A percentile compares a stretch with the other conserved stretches of the same genome.
These are phyloP conservation scores for Gorgonomyces haynaldii DNA, from an alignment of 192 early-diverging fungal species.

Conservation along the genomic window DNA sequence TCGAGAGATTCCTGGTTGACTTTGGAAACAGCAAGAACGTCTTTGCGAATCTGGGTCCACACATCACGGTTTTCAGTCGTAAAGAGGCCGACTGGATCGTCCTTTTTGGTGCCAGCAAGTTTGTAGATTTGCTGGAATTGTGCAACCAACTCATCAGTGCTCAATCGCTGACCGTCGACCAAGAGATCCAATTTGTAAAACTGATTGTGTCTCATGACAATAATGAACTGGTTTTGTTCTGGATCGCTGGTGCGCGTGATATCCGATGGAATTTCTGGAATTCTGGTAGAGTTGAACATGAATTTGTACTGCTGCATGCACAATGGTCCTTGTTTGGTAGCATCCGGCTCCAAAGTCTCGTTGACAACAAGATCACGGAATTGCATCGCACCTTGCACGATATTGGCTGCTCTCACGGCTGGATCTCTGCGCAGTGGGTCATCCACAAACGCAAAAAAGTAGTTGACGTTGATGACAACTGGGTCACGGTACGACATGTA, in stretches of 20 bases:
- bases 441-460: constrained; percentile 74
- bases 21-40: constrained; percentile 51
- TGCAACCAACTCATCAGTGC: constrained; percentile 71
- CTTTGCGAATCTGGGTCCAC: constrained; percentile 77
- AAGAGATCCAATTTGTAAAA: constrained; percentile 70
- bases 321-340: constrained; percentile 61
- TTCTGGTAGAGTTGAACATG: constrained; percentile 94
- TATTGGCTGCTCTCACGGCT: constrained; percentile 75
- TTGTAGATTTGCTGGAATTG: constrained; percentile 61
- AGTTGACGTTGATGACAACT: constrained; percentile 89
- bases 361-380: constrained; percentile 72
- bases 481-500: constrained; percentile 88
- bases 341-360: constrained; percentile 74
- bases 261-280: constrained; percentile 79
- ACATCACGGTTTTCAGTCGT: constrained; percentile 89
- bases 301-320: constrained; percentile 88
- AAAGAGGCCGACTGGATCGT: constrained; percentile 69
- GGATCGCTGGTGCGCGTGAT: constrained; percentile 63
- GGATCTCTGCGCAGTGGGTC: constrained; percentile 66
- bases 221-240: constrained; percentile 64
- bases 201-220: constrained; percentile 82
- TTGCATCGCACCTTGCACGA: constrained; percentile 78
- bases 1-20: constrained; percentile 62
- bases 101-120: constrained; percentile 53
- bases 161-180: constrained; percentile 63